Percentiles rank a stretch among this genome's conserved stretches.
phyloP scores from a whole-genome alignment of 2,329 filamentous ascomycete species.

The Ophiostoma sp. region DNA sequence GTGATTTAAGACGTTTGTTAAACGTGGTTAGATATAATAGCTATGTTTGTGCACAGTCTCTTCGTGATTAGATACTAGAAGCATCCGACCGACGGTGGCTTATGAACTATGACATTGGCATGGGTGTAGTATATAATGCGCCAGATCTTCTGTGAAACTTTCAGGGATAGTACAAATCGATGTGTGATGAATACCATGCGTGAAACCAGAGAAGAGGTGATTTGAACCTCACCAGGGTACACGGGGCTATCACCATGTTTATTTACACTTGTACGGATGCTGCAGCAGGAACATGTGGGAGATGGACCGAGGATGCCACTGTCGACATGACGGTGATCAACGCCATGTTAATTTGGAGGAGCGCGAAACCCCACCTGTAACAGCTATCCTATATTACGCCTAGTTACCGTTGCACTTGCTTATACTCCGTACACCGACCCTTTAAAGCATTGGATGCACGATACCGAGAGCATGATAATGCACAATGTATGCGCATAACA shows the following conservation, averaged over 20 bases:
- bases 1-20: neutral
- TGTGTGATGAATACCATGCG: neutral
- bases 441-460: neutral
- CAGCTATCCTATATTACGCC: neutral
- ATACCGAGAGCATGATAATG: neutral
- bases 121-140: neutral
- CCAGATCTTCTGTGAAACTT: neutral
- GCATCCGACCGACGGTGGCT: neutral
- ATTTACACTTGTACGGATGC: neutral
- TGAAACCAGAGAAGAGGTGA: neutral
- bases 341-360: neutral
- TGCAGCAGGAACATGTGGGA: neutral
- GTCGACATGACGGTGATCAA: neutral
- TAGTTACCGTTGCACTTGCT: neutral
- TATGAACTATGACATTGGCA: neutral
- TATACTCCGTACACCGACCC: neutral
- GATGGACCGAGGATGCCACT: neutral
- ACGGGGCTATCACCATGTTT: neutral
- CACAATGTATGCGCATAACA: neutral
- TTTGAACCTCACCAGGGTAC: neutral
- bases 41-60: neutral
- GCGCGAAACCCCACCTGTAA: neutral
- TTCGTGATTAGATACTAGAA: neutral
- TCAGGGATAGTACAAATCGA: neutral
- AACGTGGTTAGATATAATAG: neutral